Percentiles rank a stretch among this genome's conserved stretches.
phyloP scores from a whole-genome alignment of 768 basidiomycete genomes.

The Mycena kentingensis region DNA sequence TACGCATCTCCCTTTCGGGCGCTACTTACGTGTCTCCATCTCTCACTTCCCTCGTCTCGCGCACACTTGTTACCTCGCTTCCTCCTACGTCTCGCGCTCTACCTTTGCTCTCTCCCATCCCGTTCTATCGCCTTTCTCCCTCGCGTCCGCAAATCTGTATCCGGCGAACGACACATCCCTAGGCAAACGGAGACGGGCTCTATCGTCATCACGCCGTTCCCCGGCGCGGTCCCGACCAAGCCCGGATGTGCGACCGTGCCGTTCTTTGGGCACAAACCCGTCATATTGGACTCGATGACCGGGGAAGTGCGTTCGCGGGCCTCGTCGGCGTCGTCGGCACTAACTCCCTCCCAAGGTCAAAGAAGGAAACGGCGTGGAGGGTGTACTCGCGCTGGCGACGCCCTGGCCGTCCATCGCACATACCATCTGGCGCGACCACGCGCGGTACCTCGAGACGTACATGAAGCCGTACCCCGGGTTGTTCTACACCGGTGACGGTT shows the following conservation, averaged over 20 bases:
- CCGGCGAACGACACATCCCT: background rate
- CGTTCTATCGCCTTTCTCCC: background rate
- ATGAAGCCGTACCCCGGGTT: slow-evolving; percentile 82
- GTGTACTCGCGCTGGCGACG: slow-evolving; percentile 80
- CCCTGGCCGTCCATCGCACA: slow-evolving; percentile 98
- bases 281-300: slow-evolving; percentile 80
- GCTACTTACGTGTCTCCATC: too few relatives aligned
- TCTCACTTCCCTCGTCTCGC: background rate
- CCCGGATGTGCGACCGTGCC: slow-evolving; percentile 96
- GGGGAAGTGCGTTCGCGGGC: slow-evolving; percentile 52
- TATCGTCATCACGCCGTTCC: slow-evolving; percentile 93
- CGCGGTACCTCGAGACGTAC: slow-evolving; percentile 63
- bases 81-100: background rate
- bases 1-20: too few relatives aligned
- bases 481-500: slow-evolving; percentile 98
- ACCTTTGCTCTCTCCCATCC: too few relatives aligned
- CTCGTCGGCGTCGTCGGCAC: background rate
- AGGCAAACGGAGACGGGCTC: slow-evolving; percentile 99
- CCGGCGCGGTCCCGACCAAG: slow-evolving; percentile 94
- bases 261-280: slow-evolving; percentile 93
- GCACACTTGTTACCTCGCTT: slow-evolving; percentile 9
- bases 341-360: slow-evolving; percentile 39
- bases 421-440: slow-evolving; percentile 90
- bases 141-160: background rate
- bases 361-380: slow-evolving; percentile 82